Conservation (phyloP, 2,329 filamentous ascomycete species). For the Colletotrichum tropicale region DNA sequence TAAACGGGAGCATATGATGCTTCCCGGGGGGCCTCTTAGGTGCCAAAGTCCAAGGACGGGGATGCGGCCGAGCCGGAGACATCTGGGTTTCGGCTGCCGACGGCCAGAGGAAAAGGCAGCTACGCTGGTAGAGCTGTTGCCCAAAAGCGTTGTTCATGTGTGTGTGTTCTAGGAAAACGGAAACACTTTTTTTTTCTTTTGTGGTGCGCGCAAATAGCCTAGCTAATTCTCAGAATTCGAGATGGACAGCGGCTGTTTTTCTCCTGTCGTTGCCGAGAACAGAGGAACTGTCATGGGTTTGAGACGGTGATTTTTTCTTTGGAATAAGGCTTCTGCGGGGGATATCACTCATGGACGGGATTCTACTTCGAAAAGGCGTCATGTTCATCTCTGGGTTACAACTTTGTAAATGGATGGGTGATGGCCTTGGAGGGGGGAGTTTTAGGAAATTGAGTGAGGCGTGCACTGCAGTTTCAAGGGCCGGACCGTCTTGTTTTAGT, state of each 20-base stretch:
- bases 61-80: background rate
- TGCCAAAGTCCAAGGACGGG: background rate
- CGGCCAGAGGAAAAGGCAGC: background rate
- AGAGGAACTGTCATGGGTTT: background rate
- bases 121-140: conserved; percentile 13
- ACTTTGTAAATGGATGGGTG: background rate
- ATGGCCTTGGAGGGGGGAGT: background rate
- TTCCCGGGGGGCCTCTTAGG: background rate
- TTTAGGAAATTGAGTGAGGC: background rate
- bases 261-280: background rate
- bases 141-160: background rate
- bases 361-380: background rate
- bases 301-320: background rate
- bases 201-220: background rate
- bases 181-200: background rate
- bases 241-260: background rate
- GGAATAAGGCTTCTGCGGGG: background rate
- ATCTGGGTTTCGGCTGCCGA: background rate
- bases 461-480: background rate
- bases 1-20: background rate
- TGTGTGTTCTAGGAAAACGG: background rate
- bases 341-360: background rate
- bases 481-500: background rate
- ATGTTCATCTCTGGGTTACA: background rate
- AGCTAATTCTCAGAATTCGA: background rate